Evolutionary conservation across 257 asterid species (phyloP), one percentile per base, ranked within the genome.

Genomic region (Plantago elongata): DNA sequence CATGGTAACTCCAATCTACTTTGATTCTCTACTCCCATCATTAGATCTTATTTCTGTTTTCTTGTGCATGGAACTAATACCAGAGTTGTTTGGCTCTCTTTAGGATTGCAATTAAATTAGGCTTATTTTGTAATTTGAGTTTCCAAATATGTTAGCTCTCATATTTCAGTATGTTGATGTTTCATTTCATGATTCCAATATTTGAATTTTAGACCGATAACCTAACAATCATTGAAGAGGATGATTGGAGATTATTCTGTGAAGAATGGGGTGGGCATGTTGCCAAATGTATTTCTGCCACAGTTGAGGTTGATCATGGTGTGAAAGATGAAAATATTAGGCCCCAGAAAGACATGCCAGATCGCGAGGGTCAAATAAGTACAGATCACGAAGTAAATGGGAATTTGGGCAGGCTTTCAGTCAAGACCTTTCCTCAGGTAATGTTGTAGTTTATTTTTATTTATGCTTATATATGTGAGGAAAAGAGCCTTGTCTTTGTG

Each of bases 211-310:
- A 92, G 99, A 70, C 89, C 70, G 97, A 83, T 57, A 83, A 71
- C 67, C 73, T 92, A 46, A 78, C 94, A 49, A 57, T 92, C 51
- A 69, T 92, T 64, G 38, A 78, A 45, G 95, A 81, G 82, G 80
- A 86, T 68, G 99, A 92, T 62, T 92, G 99, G 99, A 87, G 78
- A 64, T 75, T 75, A 50, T 84, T 92, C 61, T 84, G 99, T 69
- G 89, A 85, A 80, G 93, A 83, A 54, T 92, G 97, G 97, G 93
- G 88, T 81, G 89, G 97, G 65, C 65, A 72, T 1, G 82, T 73
- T 64, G 74, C 75, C 51, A 82, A 75, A 61, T 88, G 96, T 47
- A 67, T 92, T 72, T 74, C 78, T 37, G 96, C 90, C 72, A 78
- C 65, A 69, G 68, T 92, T 61, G 93, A 80, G 52, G 49, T 83